Base-by-base conservation (phyloP, 345 rosid genomes). In the Microthlaspi erraticum region DNA sequence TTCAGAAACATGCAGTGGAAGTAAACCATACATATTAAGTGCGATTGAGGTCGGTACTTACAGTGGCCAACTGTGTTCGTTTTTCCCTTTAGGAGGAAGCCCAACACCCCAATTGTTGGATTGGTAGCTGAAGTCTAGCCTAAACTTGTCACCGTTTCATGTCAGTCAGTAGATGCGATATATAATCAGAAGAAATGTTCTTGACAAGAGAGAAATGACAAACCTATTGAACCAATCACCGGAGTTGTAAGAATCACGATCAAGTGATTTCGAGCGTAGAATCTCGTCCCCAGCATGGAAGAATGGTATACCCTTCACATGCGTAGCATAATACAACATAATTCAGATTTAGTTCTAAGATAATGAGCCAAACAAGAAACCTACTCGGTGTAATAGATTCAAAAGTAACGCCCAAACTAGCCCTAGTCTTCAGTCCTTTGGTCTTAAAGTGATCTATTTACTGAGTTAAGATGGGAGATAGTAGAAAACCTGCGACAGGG, bases 151-250 rank as follows among this genome's bases (percentile, higher is more conserved):
- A 5, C 18, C 54, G 19, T 64, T 55, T 55, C 50, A 57, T 17
- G 59, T 36, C 58, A 29, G 38, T 64, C 42, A 48, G 31, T 36
- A 37, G 11, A 63, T 33, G 48, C 8, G 14, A 16, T 43, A 23
- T 44, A 63, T 4, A 8, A 43, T 63, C 37, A 20, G 13, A 65
- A 33, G 52, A 56, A 10, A 38, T 50, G 36, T 18, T 66, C 20
- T 34, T 42, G 54, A 43, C 29, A 38, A 68, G 41, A 60, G 37
- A 2, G 66, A 71, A 39, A 60, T 42, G 57, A n/a, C 71, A 57
- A 53, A 90, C 98, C 96, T 93, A 72, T 93, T 93, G 78, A 93
- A 88, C 97, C 97, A 93, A 77, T 93, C 98, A 66, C 97, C 98
- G 16, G 98, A 93, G 69, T 93, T 86, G 88, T 93, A 91, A 13